Base-by-base conservation (phyloP, 1,139 yeast genomes). In the Geotrichum carabidarum region DNA sequence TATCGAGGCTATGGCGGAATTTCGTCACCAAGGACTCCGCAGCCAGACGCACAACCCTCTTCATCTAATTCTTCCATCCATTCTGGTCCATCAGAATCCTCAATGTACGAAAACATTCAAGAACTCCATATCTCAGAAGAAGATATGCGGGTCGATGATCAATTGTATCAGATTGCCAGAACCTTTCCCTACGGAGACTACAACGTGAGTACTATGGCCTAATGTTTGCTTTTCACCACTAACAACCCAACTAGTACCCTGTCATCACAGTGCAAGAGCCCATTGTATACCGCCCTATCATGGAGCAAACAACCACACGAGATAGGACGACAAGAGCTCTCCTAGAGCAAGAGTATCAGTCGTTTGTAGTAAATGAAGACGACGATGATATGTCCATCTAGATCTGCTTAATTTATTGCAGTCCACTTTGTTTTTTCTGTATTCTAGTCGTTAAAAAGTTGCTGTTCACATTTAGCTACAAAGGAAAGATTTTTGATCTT, bases 181-280 rank as follows among this genome's bases (percentile, higher is more conserved):
- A 73, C 71, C 32, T 71, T 74, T 57, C 74, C 74, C 11, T 81
- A 75, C 71, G 83, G 83, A 4, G 83, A 80, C 62, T 73, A 77
- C 56, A 80, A 81, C 30, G 57, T 55, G 44, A 43, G 57, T 55
- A 22, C 4, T 44, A 34, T 27, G 5, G 27, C 27, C 27, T 3
- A 22, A 3, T 44, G 12, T 31, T 30, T 5, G 12, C 31, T 9
- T 35, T 22, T 14, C 3, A 42, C 32, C 15, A 44, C 44, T 47
- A 22, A 12, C 38, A 3, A 1, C 8, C 35, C 18, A 14, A 32
- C 12, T 44, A 55, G 62, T 81, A 78, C 57, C 86, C 86, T 0
- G 83, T 81, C 1, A 71, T 79, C 15, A 79, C 78, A 52, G 82
- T 79, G 48, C 68, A 74, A 4, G 72, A 71, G 50, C 71, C 76